phyloP scores from a whole-genome alignment of 169 alveolate species.

The Plasmodium berghei region DNA sequence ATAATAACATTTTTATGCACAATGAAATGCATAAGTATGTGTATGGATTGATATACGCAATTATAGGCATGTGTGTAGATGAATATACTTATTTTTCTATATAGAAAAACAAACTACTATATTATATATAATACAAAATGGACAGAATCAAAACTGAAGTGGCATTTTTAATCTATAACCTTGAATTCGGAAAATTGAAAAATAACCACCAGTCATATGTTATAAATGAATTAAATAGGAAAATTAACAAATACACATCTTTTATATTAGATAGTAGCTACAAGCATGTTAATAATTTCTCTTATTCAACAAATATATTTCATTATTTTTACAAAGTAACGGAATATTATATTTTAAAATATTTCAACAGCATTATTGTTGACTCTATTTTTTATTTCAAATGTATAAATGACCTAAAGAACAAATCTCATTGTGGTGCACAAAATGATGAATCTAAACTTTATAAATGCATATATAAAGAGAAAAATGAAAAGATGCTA shows the following conservation, averaged over 20 bases:
- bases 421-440: slow-evolving; percentile 17
- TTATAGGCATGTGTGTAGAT: too few species aligned
- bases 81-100: too few species aligned
- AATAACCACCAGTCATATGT: slow-evolving; percentile 19
- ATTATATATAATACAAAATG: slow-evolving; percentile 10
- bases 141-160: slow-evolving; percentile 22
- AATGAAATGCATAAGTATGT: too few species aligned
- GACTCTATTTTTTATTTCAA: slow-evolving; percentile 62
- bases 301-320: slow-evolving; percentile 60
- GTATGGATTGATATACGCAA: too few species aligned
- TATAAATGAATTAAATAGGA: slow-evolving; percentile 45
- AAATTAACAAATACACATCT: slow-evolving; percentile 29
- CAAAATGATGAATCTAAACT: slow-evolving; percentile 21
- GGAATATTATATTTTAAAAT: slow-evolving; percentile 63
- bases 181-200: slow-evolving; percentile 9
- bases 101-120: not conserved
- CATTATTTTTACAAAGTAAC: slow-evolving; percentile 57
- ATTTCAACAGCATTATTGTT: slow-evolving; percentile 47
- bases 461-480: not conserved
- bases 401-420: slow-evolving; percentile 46
- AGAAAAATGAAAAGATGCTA: not conserved
- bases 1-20: too few species aligned
- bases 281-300: slow-evolving; percentile 68
- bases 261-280: slow-evolving; percentile 32
- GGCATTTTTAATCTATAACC: slow-evolving; percentile 63